Evolutionary conservation across 1,284 basidiomycete species (phyloP).

Genomic region (Melampsora americana): DNA sequence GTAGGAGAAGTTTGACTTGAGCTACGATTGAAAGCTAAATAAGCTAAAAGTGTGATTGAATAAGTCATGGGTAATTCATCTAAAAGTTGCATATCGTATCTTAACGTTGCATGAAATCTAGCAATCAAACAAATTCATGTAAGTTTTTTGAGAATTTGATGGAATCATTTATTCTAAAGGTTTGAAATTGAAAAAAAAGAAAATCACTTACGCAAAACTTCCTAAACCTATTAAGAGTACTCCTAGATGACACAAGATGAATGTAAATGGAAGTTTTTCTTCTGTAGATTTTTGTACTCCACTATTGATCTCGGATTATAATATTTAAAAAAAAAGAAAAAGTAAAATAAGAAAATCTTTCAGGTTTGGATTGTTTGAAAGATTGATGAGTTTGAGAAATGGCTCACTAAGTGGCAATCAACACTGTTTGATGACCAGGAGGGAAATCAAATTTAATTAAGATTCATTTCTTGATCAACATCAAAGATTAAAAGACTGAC

Average conservation of each 20-base stretch:
- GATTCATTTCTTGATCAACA: conserved; percentile 46
- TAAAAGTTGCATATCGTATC: conserved; percentile 50
- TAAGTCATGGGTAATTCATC: conserved; percentile 55
- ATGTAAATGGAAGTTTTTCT: not conserved
- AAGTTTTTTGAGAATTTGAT: not conserved
- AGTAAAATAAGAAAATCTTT: not conserved
- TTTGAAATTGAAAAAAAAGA: conserved; percentile 46
- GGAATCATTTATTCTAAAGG: not conserved
- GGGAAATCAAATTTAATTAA: conserved; percentile 39
- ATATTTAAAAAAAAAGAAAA: not conserved
- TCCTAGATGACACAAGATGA: not conserved
- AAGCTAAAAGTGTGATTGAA: conserved; percentile 44
- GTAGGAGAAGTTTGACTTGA: not conserved
- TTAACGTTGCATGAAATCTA: conserved; percentile 51
- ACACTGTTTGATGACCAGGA: not conserved
- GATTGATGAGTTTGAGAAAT: no score
- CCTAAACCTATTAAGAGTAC: not conserved
- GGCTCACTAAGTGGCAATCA: not conserved
- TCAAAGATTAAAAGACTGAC: conserved; percentile 55
- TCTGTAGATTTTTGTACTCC: not conserved
- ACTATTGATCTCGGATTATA: not conserved
- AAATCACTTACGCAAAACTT: conserved; percentile 7
- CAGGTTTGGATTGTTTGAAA: not conserved
- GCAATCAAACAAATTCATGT: conserved; percentile 46
- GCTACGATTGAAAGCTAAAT: not conserved